phyloP scores from a whole-genome alignment of 345 rosid genomes.

The Boechera divaricarpa region DNA sequence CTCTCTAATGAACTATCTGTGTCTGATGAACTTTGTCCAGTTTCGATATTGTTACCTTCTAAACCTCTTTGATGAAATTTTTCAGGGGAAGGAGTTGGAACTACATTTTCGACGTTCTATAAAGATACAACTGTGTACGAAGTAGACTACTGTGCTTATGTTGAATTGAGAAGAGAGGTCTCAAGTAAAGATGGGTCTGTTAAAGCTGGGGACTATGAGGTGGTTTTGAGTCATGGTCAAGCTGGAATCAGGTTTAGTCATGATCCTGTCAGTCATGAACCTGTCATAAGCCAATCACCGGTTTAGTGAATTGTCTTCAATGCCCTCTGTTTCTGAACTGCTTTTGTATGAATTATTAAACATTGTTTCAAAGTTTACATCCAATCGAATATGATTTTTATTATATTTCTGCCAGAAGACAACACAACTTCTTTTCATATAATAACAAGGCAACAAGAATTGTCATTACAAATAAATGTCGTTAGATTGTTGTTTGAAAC shows the following conservation, averaged over 20 bases:
- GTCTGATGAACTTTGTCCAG: background rate
- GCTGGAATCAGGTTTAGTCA: slow-evolving; percentile 54
- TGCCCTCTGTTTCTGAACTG: slow-evolving; percentile 29
- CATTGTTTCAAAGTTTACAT: slow-evolving; percentile 28
- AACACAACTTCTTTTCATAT: background rate
- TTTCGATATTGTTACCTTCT: background rate
- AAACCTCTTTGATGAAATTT: slow-evolving; percentile 2
- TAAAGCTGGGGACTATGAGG: slow-evolving; percentile 60
- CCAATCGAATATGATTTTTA: slow-evolving; percentile 5
- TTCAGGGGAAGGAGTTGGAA: slow-evolving; percentile 92
- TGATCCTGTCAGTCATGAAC: slow-evolving; percentile 28
- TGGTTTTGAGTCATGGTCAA: slow-evolving; percentile 48
- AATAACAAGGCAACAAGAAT: slow-evolving; percentile 8
- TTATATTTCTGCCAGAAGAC: background rate
- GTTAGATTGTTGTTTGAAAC: slow-evolving; percentile 31
- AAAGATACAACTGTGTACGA: slow-evolving; percentile 56
- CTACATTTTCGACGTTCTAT: slow-evolving; percentile 63
- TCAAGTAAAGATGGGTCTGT: slow-evolving; percentile 35
- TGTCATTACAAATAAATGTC: slow-evolving; percentile 28
- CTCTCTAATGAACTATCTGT: background rate
- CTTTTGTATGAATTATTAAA: slow-evolving; percentile 25
- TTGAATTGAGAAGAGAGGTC: slow-evolving; percentile 60
- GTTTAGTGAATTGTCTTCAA: slow-evolving; percentile 9
- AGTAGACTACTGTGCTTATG: slow-evolving; percentile 80
- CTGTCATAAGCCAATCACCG: slow-evolving; percentile 35